A percentile compares a stretch with the other conserved stretches of the same genome.
Conservation (phyloP, 2,329 filamentous ascomycete genomes). For the Dothideomycetidae sp. region DNA sequence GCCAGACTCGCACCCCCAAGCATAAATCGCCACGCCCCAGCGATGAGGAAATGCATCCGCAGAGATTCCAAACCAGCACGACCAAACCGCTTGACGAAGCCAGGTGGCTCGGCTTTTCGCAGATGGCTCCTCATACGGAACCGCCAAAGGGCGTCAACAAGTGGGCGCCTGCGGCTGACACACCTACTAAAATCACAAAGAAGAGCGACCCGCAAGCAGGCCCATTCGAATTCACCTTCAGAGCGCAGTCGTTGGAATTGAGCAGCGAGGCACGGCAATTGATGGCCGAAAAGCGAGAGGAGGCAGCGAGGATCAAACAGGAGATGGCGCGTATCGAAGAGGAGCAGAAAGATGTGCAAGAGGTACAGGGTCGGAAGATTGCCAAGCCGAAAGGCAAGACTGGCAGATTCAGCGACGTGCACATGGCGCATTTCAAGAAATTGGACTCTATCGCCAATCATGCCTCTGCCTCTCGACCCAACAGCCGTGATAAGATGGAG, state of each 20-base stretch:
- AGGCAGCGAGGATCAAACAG: conserved; percentile 57
- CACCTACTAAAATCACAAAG: conserved; percentile 43
- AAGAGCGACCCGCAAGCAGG: conserved; percentile 32
- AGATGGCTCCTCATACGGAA: conserved; percentile 47
- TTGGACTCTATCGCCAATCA: conserved; percentile 94
- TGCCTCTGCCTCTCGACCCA: conserved; percentile 59
- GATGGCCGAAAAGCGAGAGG: conserved; percentile 54
- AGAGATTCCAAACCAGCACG: conserved; percentile 60
- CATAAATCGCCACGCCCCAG: conserved; percentile 54
- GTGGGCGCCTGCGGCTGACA: conserved; percentile 38
- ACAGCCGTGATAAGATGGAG: conserved; percentile 17
- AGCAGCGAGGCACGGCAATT: conserved; percentile 47
- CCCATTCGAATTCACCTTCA: conserved; percentile 51
- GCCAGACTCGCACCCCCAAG: conserved; percentile 42
- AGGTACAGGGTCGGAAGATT: conserved; percentile 49
- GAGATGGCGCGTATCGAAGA: conserved; percentile 50
- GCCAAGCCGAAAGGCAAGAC: conserved; percentile 66
- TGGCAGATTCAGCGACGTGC: conserved; percentile 67
- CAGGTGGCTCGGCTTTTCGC: conserved; percentile 66
- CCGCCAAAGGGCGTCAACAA: conserved; percentile 29
- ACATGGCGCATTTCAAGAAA: conserved; percentile 84
- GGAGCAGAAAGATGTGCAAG: conserved; percentile 30
- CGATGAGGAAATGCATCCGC: conserved; percentile 79
- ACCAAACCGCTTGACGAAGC: conserved; percentile 66
- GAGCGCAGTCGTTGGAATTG: conserved; percentile 40